phyloP scores from a whole-genome alignment of 441 rosid genomes.

The Bruguiera hainesii region DNA sequence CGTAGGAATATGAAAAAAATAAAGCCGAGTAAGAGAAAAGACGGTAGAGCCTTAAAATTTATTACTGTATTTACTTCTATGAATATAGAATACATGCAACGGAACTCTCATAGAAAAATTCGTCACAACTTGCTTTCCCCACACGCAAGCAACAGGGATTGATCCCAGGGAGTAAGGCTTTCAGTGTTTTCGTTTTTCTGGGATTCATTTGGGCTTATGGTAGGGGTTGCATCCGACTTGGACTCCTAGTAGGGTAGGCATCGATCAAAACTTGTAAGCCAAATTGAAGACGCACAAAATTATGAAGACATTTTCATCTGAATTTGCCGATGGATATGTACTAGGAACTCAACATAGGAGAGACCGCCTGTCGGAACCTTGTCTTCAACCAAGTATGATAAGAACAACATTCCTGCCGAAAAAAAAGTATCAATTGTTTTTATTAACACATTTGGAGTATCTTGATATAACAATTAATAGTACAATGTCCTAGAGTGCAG shows the following conservation, averaged over 20 bases:
- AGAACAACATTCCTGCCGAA: slow-evolving; percentile 56
- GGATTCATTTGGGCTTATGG: background rate
- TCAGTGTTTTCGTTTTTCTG: background rate
- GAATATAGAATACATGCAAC: slow-evolving; percentile 15
- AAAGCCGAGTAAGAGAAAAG: background rate
- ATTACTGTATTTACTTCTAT: slow-evolving; percentile 11
- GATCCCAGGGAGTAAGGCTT: background rate
- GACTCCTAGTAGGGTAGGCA: background rate
- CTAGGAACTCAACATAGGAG: slow-evolving; percentile 84
- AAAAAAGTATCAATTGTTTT: too few relatives aligned
- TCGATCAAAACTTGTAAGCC: background rate
- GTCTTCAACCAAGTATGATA: slow-evolving; percentile 73
- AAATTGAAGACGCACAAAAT: background rate
- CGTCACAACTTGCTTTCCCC: slow-evolving; percentile 19
- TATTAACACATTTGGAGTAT: too few relatives aligned
- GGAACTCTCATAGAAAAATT: slow-evolving; percentile 24
- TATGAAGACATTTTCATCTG: slow-evolving; percentile 59
- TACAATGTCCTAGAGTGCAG: too few relatives aligned
- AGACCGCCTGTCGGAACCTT: slow-evolving; percentile 50
- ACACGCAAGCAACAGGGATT: background rate
- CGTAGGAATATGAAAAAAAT: background rate
- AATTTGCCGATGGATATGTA: slow-evolving; percentile 79
- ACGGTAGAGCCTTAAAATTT: background rate
- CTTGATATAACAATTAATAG: too few relatives aligned
- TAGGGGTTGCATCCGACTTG: too few relatives aligned